phyloP scores from a whole-genome alignment of 106 monocot species.

The Acanthochlamys bracteata region DNA sequence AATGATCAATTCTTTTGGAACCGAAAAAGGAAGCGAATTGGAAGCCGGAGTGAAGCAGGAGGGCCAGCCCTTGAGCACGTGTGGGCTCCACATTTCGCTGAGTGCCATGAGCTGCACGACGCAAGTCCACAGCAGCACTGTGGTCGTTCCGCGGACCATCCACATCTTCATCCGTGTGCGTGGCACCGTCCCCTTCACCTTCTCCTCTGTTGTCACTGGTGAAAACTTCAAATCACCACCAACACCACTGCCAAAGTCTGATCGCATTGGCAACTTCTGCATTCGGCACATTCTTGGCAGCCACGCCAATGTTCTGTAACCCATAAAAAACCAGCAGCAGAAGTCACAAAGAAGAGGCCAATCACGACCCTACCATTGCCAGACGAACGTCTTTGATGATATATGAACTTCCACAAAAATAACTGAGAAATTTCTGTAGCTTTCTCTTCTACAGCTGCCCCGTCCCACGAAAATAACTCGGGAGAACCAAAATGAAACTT shows the following conservation, averaged over 20 bases:
- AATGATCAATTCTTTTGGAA: slow-evolving; percentile 13
- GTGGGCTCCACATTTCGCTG: slow-evolving; percentile 66
- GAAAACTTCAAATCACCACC: background rate
- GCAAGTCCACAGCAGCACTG: slow-evolving; percentile 76
- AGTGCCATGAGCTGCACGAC: slow-evolving; percentile 81
- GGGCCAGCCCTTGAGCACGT: slow-evolving; percentile 68
- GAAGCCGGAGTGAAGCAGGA: slow-evolving; percentile 43
- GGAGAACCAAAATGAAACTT: too few relatives aligned
- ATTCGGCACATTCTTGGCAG: background rate
- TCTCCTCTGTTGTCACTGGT: background rate
- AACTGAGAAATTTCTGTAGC: too few relatives aligned
- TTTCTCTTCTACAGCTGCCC: too few relatives aligned
- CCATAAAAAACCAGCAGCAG: background rate
- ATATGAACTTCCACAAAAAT: too few relatives aligned
- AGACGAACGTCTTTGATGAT: background rate
- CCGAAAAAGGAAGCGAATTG: slow-evolving; percentile 2
- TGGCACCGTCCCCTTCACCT: slow-evolving; percentile 22
- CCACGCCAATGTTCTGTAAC: background rate
- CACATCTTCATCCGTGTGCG: slow-evolving; percentile 70
- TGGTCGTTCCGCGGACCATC: slow-evolving; percentile 58
- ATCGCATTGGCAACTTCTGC: background rate
- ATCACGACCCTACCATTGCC: background rate
- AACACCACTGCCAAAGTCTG: background rate
- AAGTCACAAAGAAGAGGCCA: background rate
- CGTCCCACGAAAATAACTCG: too few relatives aligned